Base-by-base conservation (phyloP, 768 basidiomycete species). In the Lyophyllum decastes region DNA sequence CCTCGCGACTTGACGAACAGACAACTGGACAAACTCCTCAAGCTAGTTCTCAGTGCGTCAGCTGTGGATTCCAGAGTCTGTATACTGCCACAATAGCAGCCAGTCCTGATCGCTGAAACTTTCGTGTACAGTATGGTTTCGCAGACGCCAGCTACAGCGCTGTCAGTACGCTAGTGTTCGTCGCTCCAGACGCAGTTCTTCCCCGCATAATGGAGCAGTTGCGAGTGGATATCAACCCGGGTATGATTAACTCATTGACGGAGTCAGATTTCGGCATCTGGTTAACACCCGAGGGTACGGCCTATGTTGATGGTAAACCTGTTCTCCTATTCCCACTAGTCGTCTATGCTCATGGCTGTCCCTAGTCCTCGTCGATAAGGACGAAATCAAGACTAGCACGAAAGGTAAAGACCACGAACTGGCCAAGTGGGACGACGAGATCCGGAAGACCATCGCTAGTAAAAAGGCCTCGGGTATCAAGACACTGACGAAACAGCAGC, bases 381-480 rank as follows among this genome's bases (percentile, higher is more conserved):
- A 76, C 0, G 78, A 81, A 4, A 76, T 62, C 66, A 47, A 75
- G 68, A 72, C 73, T 3, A 73, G 72, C 1, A 80, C 73, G 61
- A 96, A 95, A 68, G 91, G 93, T 14, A 98, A 97, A 64, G 90
- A 88, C 57, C 85, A 90, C 5, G 93, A 92, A 34, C 90, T 96
- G 14, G 89, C 92, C 17, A 89, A 92, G 66, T 99, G 96, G 96
- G 97, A 99, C 60, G 89, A 88, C 25, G 95, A 99, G 59, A 77
- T 96, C n/a, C 85, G 95, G 10, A 88, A 91, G 63, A 85, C 88
- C 0, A 77, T 98, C 1, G 91, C 92, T 6, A 83, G 75, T 54
- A 98, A 98, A 76, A 93, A 92, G 69, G 81, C 84, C 10, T 72
- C 79, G 1, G 67, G 72, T 1, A 64, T 77, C 1, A 75, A 73